Evolutionary conservation across 495 filamentous ascomycete genomes (phyloP).

Genomic region (Achaetomiella virescens): DNA sequence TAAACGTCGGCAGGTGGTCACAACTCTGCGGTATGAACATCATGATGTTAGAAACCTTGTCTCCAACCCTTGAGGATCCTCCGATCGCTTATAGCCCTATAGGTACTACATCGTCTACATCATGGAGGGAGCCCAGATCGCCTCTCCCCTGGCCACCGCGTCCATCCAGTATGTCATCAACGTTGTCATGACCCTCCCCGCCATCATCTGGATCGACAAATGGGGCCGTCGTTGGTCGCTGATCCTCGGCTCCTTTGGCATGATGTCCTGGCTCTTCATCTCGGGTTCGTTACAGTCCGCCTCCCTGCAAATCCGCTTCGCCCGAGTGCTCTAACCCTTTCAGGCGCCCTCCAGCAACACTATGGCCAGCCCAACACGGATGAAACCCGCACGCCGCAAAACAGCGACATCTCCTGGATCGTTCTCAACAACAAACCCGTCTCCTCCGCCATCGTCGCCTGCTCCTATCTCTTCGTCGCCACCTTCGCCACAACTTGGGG

Average conservation of each 20-base stretch:
- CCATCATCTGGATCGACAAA: conserved; percentile 69
- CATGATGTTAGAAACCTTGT: conserved; percentile 44
- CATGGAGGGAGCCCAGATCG: conserved; percentile 61
- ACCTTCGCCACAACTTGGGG: conserved; percentile 75
- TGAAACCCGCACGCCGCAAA: conserved; percentile 25
- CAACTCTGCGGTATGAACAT: conserved; percentile 72
- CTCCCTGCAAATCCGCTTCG: conserved; percentile 27
- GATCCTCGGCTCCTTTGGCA: conserved; percentile 67
- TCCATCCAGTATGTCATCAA: conserved; percentile 78
- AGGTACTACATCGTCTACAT: conserved; percentile 72
- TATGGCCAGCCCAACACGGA: conserved; percentile 49
- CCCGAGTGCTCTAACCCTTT: conserved; percentile 36
- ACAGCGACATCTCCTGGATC: conserved; percentile 52
- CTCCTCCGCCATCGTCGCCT: conserved; percentile 53
- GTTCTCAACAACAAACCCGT: conserved; percentile 44
- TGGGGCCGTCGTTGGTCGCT: conserved; percentile 71
- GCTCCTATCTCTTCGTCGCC: conserved; percentile 69
- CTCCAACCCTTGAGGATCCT: neutral
- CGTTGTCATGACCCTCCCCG: conserved; percentile 57
- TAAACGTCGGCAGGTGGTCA: conserved; percentile 38
- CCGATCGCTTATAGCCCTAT: neutral
- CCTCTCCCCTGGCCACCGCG: conserved; percentile 59
- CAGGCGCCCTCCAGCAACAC: conserved; percentile 51
- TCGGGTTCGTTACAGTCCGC: conserved; percentile 53
- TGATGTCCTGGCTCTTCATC: conserved; percentile 66